Evolutionary conservation across 129 eudicot genomes (phyloP).

Genomic region (Flaveria bidentis): DNA sequence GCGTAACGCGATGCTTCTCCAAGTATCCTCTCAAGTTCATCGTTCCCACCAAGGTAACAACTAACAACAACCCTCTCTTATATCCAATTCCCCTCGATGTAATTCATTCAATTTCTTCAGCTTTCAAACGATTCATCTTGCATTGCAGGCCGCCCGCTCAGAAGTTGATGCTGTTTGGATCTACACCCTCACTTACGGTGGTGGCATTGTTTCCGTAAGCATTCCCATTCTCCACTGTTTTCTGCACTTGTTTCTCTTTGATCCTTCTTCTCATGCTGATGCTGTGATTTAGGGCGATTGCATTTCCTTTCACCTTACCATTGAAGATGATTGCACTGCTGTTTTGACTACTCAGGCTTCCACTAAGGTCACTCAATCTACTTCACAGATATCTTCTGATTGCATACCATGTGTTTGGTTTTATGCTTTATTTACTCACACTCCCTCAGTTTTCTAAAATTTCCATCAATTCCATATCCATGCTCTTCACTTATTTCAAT

Average conservation of each 20-base stretch:
- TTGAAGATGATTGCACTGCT: slow-evolving; percentile 86
- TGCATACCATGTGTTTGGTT: slow-evolving; percentile 26
- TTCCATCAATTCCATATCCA: too few species aligned
- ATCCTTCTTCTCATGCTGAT: neutral
- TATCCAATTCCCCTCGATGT: too few species aligned
- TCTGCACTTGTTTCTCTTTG: neutral
- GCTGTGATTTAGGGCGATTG: slow-evolving; percentile 65
- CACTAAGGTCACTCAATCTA: slow-evolving; percentile 58
- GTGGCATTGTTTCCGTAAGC: slow-evolving; percentile 92
- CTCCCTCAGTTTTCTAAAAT: too few species aligned
- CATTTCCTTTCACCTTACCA: slow-evolving; percentile 50
- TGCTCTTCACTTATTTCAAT: too few species aligned
- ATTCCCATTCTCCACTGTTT: slow-evolving; percentile 4
- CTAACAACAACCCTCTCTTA: neutral
- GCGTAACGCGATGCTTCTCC: slow-evolving; percentile 73
- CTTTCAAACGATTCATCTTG: neutral
- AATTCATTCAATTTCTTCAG: neutral
- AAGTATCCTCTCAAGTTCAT: slow-evolving; percentile 90
- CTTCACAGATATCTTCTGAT: neutral
- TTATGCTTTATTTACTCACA: neutral
- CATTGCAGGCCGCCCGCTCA: slow-evolving; percentile 63
- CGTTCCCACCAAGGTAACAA: slow-evolving; percentile 68
- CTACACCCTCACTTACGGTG: slow-evolving; percentile 91
- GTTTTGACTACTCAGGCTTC: slow-evolving; percentile 98
- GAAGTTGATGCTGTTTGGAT: slow-evolving; percentile 88